These are phyloP conservation scores for Novymonas esmeraldas DNA, from an alignment of 208 protist genomes.

Conservation along the genomic window DNA sequence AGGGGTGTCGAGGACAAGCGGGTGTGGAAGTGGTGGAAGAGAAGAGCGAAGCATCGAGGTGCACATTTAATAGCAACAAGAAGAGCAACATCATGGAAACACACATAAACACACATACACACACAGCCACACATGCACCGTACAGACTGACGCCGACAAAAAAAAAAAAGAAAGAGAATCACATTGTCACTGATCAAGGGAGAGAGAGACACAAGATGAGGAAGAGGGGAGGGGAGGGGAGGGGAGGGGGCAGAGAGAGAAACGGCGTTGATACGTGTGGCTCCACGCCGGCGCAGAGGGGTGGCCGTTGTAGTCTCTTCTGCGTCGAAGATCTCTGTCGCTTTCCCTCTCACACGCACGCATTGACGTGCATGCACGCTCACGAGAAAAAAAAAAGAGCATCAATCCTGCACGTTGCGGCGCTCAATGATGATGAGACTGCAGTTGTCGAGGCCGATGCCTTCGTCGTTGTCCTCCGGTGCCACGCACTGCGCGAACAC, in stretches of 20 bases:
- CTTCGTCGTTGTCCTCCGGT: constrained; percentile 69
- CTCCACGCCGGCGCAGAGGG: too few relatives aligned
- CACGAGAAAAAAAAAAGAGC: too few relatives aligned
- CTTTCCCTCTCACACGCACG: background rate
- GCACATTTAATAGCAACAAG: too few relatives aligned
- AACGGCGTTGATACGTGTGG: too few relatives aligned
- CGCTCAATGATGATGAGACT: constrained; percentile 72
- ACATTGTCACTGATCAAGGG: too few relatives aligned
- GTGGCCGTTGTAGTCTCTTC: too few relatives aligned
- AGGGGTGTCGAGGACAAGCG: too few relatives aligned
- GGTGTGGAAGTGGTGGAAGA: too few relatives aligned
- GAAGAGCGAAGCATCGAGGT: too few relatives aligned
- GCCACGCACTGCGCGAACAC: constrained; percentile 81
- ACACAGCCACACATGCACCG: background rate
- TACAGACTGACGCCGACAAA: background rate
- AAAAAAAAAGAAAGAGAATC: background rate
- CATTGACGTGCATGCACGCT: background rate
- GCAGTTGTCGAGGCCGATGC: constrained; percentile 83
- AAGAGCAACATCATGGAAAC: background rate
- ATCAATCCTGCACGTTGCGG: constrained; percentile 33
- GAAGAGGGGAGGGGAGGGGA: background rate
- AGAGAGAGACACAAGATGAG: background rate
- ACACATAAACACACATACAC: background rate
- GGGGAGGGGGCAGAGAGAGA: too few relatives aligned
- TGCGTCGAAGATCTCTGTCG: too few relatives aligned